Base-by-base conservation (phyloP, 2,329 filamentous ascomycete genomes). In the Trichoderma aggressivum region DNA sequence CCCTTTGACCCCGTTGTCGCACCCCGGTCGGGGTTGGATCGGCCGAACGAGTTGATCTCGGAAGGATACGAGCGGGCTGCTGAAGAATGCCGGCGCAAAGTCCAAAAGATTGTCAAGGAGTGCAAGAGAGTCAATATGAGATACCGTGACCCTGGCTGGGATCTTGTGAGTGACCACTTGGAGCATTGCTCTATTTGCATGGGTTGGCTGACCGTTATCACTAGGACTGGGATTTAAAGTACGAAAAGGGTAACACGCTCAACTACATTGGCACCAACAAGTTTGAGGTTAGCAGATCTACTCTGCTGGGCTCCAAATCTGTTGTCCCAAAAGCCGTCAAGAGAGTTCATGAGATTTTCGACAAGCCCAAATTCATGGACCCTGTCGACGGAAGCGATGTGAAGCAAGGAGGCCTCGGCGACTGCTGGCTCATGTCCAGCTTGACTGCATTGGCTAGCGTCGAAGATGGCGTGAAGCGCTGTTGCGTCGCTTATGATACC, bases 351-450 rank as follows among this genome's bases (percentile, higher is more conserved):
- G 91, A 94, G 78, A 92, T 94, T 50, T 94, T 91, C 75, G 90
- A 93, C 74, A 89, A 89, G 24, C 91, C 92, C 0, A 89, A 87
- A 3, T 95, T 95, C 78, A 82, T 89, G 81, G 80, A 83, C 64
- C 89, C 88, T 64, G 84, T 93, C 71, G 88, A 89, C 74, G 90
- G 91, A 14, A 88, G 89, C 70, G 92, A 96, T 78, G 88, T 94
- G 71, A 92, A 92, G 76, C 93, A 96, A 77, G 93, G 93, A 3
- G 86, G 86, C 53, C 86, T 92, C 47, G 93, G 92, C n/a, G 89
- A 95, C 77, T 96, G 93, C 82, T 95, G 92, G 92, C 87, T 94
- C 66, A 90, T 96, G 81, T 91, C 93, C 7, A 91, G 91, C 26
- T 81, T 97, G 32, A 93, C 91, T 36, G 92, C 92, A 0, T 84